Evolutionary conservation across 2,329 filamentous ascomycete species (phyloP), one percentile per base, ranked within the genome.

Genomic region (Penicillium vulpinum): DNA sequence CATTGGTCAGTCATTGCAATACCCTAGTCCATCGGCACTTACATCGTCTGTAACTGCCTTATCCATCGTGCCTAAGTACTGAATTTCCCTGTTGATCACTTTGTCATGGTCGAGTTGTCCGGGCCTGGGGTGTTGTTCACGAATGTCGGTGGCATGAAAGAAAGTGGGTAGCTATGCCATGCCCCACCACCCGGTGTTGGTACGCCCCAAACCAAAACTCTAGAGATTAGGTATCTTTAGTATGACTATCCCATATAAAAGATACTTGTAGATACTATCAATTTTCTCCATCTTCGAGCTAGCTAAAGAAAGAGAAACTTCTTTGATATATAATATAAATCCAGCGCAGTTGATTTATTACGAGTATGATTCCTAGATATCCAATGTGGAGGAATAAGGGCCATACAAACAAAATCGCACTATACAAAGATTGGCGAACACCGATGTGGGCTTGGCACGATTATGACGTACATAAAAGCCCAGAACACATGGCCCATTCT

Each of bases 381-480:
- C 4, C 8, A 16, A 35, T 35, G 2, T 16, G 31, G 0, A 35
- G 31, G 15, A 16, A 35, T 13, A 16, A 35, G 15, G 2, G 16
- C 8, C 31, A 35, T 35, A 35, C 16, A 35, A 35, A 35, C 16
- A 16, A 35, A n/a, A n/a, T n/a, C n/a, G 31, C 15, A 6, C 31
- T 35, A 35, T 35, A 16, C 31, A 16, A 35, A 11, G 31, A 16
- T 35, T 35, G 31, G 6, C 31, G 31, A 44, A 21, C n/a, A n/a
- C 36, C 21, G 28, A 15, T 35, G 15, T 16, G 28, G 18, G 28
- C 43, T 46, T 46, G 44, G 44, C 28, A 46, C 13, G n/a, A 21
- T 2, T 46, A 70, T 70, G 67, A 70, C 67, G 67, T 70, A 15
- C 40, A 41, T 41, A 62, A n/a, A n/a, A n/a, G n/a, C n/a, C 26